phyloP scores from a whole-genome alignment of 257 asterid genomes.

The Rauvolfia tetraphylla region DNA sequence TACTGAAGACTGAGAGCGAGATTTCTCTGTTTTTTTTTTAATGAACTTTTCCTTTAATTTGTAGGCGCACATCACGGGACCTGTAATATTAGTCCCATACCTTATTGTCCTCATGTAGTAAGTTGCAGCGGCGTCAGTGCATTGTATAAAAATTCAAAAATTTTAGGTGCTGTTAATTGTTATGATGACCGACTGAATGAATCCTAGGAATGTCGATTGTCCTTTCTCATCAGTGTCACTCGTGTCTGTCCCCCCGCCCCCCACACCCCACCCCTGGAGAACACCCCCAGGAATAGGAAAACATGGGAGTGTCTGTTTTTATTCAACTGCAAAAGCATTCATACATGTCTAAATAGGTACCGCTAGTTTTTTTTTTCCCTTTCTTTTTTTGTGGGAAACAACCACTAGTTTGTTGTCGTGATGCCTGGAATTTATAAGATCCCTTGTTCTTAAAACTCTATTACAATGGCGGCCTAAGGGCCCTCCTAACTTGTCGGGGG shows the following conservation, averaged over 20 bases:
- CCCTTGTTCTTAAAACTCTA: background rate
- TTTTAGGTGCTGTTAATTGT: too few relatives aligned
- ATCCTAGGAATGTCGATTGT: background rate
- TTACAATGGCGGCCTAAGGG: background rate
- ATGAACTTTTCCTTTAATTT: background rate
- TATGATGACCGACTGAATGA: background rate
- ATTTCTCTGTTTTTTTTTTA: background rate
- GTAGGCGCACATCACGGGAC: slow-evolving; percentile 5
- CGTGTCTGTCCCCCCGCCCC: too few relatives aligned
- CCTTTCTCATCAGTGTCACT: background rate
- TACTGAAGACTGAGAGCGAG: background rate
- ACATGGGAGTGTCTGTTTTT: too few relatives aligned
- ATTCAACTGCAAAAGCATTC: too few relatives aligned
- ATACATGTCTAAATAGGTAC: too few relatives aligned
- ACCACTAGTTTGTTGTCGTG: too few relatives aligned
- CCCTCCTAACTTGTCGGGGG: too few relatives aligned
- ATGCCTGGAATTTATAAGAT: too few relatives aligned
- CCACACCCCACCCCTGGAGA: too few relatives aligned
- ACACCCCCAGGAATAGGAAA: too few relatives aligned
- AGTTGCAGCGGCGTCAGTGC: background rate
- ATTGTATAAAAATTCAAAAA: background rate
- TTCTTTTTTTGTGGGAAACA: too few relatives aligned
- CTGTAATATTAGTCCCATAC: background rate
- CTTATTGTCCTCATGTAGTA: background rate
- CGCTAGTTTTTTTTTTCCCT: too few relatives aligned